phyloP scores from a whole-genome alignment of 2,329 filamentous ascomycete species.

The Claviceps arundinis region DNA sequence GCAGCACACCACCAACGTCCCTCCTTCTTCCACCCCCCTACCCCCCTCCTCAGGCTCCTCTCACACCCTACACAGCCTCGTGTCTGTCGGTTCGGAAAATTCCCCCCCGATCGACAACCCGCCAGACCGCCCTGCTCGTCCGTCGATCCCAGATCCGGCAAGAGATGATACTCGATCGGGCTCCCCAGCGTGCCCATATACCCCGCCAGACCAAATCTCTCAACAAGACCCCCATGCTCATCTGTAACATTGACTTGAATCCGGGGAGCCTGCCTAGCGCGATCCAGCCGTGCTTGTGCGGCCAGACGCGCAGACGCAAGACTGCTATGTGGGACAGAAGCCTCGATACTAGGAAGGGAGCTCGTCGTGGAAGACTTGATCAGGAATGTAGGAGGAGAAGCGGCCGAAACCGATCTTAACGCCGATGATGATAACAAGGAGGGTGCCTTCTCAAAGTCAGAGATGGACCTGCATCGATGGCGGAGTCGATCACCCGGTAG shows the following conservation, averaged over 20 bases:
- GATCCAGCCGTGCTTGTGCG: constrained; percentile 52
- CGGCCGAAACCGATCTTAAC: neutral
- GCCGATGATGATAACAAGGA: constrained; percentile 5
- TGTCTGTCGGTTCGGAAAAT: no score
- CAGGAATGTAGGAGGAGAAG: constrained; percentile 15
- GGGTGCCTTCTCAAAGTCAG: constrained; percentile 8
- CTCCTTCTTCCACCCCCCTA: no score
- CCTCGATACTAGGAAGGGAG: constrained; percentile 11
- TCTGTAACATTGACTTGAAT: constrained; percentile 46
- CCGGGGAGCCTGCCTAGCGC: constrained; percentile 37
- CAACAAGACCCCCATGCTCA: constrained; percentile 35
- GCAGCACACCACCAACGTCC: no score
- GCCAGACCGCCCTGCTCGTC: constrained; percentile 45
- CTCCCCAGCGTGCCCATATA: constrained; percentile 50
- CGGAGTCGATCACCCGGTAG: constrained; percentile 36
- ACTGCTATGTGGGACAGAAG: constrained; percentile 25
- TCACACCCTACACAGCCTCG: constrained; percentile 30
- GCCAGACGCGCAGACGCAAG: constrained; percentile 42
- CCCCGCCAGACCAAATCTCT: constrained; percentile 42
- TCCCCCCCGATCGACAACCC: constrained; percentile 21
- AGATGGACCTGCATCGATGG: constrained; percentile 5
- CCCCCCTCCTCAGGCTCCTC: no score
- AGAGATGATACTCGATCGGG: constrained; percentile 45
- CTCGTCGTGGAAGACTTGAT: constrained; percentile 24
- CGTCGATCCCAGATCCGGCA: constrained; percentile 40